These are phyloP conservation scores for Solanum virginianum DNA, from an alignment of 257 asterid genomes.

Conservation along the genomic window DNA sequence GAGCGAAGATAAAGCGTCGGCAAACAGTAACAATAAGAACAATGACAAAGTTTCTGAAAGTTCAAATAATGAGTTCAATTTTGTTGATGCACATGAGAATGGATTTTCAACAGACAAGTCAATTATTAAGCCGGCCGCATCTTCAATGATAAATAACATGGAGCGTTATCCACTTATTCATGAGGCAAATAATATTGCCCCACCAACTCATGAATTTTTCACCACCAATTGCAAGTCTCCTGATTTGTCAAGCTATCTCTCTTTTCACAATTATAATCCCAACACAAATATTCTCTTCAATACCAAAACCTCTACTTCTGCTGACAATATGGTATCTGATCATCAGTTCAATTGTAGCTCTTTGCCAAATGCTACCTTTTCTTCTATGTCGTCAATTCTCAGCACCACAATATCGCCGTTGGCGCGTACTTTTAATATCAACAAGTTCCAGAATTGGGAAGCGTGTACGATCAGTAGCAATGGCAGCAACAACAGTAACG, in stretches of 20 bases:
- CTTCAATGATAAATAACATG: constrained; percentile 1
- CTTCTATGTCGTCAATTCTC: constrained; percentile 1
- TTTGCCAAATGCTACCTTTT: neutral
- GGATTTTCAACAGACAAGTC: constrained; percentile 10
- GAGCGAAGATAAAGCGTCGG: constrained; percentile 16
- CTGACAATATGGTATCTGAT: constrained; percentile 19
- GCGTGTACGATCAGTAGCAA: neutral
- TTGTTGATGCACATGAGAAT: constrained; percentile 14
- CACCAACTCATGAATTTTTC: constrained; percentile 48
- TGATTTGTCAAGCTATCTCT: constrained; percentile 29
- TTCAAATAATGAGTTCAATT: constrained; percentile 36
- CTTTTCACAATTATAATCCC: constrained; percentile 30
- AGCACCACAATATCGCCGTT: neutral
- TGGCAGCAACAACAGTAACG: neutral
- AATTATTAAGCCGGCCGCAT: neutral
- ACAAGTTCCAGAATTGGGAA: constrained; percentile 30
- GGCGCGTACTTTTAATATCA: neutral
- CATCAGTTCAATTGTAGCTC: constrained; percentile 3
- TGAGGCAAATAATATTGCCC: neutral
- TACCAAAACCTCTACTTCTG: constrained; percentile 7
- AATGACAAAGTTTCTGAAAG: constrained; percentile 35
- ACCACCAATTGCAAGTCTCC: constrained; percentile 9
- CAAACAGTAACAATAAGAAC: constrained; percentile 13
- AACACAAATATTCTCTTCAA: constrained; percentile 27
- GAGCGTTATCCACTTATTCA: constrained; percentile 14